These are phyloP conservation scores for Penicillium salamii DNA, from an alignment of 495 filamentous ascomycete genomes.

Conservation along the genomic window DNA sequence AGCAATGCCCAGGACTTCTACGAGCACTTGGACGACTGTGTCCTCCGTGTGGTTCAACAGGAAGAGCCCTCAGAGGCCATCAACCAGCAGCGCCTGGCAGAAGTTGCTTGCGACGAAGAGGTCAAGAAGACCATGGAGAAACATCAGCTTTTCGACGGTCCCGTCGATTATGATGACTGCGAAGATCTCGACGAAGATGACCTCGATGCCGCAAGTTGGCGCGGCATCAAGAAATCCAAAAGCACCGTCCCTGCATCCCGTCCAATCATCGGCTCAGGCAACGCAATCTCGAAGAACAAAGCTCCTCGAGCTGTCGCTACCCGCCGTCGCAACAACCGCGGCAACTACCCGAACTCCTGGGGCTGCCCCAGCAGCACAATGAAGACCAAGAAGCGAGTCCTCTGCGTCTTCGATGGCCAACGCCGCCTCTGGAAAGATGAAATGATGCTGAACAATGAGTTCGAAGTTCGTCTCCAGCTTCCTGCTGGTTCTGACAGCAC, in stretches of 20 bases:
- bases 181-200: conserved; percentile 57
- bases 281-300: conserved; percentile 43
- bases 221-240: conserved; percentile 51
- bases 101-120: conserved; percentile 77
- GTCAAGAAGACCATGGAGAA: conserved; percentile 82
- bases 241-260: conserved; percentile 39
- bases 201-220: conserved; percentile 45
- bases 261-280: conserved; percentile 48
- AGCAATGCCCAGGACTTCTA: conserved; percentile 96
- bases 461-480: conserved; percentile 84
- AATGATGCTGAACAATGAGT: conserved; percentile 96
- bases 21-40: conserved; percentile 98
- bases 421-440: conserved; percentile 94
- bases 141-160: conserved; percentile 65
- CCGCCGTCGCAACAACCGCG: conserved; percentile 78
- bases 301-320: conserved; percentile 46
- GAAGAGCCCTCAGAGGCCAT: conserved; percentile 94
- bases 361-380: conserved; percentile 86
- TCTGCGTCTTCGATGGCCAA: conserved; percentile 88
- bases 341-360: conserved; percentile 90
- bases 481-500: conserved; percentile 59
- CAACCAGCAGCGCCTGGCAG: conserved; percentile 81
- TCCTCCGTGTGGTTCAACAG: conserved; percentile 94
- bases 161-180: conserved; percentile 57
- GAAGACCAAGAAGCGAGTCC: conserved; percentile 95